Evolutionary conservation across 768 basidiomycete species (phyloP).

Genomic region (Jaapia argillacea): DNA sequence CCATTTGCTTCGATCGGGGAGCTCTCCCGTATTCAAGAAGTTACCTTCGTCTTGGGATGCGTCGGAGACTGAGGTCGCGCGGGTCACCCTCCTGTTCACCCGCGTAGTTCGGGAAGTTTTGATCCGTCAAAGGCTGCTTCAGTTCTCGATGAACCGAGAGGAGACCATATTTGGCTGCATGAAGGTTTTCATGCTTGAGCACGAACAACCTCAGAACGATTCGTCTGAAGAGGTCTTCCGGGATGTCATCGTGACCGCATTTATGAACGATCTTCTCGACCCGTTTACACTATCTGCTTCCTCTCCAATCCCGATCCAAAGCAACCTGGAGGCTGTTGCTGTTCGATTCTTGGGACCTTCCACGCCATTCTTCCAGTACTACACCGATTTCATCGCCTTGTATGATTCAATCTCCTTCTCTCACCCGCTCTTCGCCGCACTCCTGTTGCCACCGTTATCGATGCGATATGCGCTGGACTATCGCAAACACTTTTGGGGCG

Average conservation of each 20-base stretch:
- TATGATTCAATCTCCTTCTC: constrained; percentile 89
- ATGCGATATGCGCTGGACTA: constrained; percentile 78
- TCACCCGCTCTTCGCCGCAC: constrained; percentile 60
- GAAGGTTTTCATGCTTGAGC: constrained; percentile 95
- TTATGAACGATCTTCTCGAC: constrained; percentile 51
- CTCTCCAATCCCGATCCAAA: constrained; percentile 11
- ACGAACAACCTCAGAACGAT: constrained; percentile 45
- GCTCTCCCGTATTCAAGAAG: constrained; percentile 56
- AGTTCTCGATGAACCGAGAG: constrained; percentile 37
- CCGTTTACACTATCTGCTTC: constrained; percentile 35
- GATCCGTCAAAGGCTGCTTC: constrained; percentile 26
- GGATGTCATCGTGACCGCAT: constrained; percentile 47
- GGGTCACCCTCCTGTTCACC: constrained; percentile 56
- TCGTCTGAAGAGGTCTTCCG: constrained; percentile 63
- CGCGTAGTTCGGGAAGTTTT: constrained; percentile 38
- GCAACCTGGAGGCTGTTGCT: constrained; percentile 43
- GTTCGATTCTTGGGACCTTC: constrained; percentile 46
- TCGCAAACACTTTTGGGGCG: constrained; percentile 75
- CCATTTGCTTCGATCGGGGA: constrained; percentile 73
- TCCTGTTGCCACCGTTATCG: constrained; percentile 69
- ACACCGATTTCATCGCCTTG: constrained; percentile 83
- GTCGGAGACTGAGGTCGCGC: constrained; percentile 69
- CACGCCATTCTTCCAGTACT: constrained; percentile 89
- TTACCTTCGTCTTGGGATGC: constrained; percentile 69
- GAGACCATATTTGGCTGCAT: constrained; percentile 71